Base-by-base conservation (phyloP, 345 rosid species). In the Laguncularia racemosa region DNA sequence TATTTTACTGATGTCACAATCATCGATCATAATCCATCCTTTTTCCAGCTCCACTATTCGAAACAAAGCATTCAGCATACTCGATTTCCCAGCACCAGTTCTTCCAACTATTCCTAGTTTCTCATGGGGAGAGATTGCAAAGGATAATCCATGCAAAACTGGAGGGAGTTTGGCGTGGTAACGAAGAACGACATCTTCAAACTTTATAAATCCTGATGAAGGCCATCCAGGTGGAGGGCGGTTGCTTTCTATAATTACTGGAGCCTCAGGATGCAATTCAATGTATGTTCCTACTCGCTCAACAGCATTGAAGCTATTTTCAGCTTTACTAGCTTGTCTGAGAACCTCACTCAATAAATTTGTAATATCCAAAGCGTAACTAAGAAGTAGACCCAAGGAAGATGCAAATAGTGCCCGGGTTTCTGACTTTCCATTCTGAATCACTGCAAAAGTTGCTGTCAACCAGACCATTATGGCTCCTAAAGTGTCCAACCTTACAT, bases 391-490 rank as follows among this genome's bases (percentile, higher is more conserved):
- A 70, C 99, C 99, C 99, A 93, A 86, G 45, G 81, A 75, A 21
- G 99, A 87, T 51, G 97, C 88, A 80, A 67, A 89, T 54, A 64
- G 74, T 56, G 81, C 82, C 65, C 70, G 84, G 67, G 86, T 73
- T 50, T 76, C 86, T 20, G 84, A 66, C 68, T 58, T 85, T 54
- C 82, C 88, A 60, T 79, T 86, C 70, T 79, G 84, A 78, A 83
- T 73, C 63, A 89, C 96, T 19, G 97, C 95, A 53, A 86, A 85
- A 7, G 96, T 86, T 55, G 96, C 96, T 26, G 86, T 86, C 64
- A 89, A 68, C 96, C 90, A 93, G 71, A 93, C 87, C 88, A 93
- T 93, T 53, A 93, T 56, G 61, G 97, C 96, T 52, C 99, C 97
- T 57, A 93, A 65, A 52, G 85, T 77, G 74, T 93, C 96, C 66